Evolutionary conservation across 768 basidiomycete genomes (phyloP).

Genomic region (Royoungia palumana): DNA sequence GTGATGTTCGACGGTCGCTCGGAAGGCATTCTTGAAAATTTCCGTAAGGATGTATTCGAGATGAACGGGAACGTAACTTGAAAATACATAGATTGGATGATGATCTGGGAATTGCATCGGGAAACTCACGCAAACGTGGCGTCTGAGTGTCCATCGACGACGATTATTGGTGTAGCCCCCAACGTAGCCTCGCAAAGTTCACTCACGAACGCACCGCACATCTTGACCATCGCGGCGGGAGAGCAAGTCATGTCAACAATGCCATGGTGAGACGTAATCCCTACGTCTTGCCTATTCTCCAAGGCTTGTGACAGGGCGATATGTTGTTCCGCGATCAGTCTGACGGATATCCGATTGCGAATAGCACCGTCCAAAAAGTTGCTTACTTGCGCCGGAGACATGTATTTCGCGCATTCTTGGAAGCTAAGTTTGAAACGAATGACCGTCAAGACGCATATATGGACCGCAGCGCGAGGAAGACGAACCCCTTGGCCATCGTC

Average conservation of each 20-base stretch:
- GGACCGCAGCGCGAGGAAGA: slow-evolving; percentile 4
- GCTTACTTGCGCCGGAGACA: slow-evolving; percentile 76
- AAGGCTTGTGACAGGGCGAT: slow-evolving; percentile 76
- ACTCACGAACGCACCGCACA: slow-evolving; percentile 80
- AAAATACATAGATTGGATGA: slow-evolving; percentile 2
- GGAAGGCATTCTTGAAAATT: slow-evolving; percentile 87
- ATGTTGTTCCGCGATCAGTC: slow-evolving; percentile 89
- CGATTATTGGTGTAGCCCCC: slow-evolving; percentile 62
- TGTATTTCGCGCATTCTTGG: slow-evolving; percentile 81
- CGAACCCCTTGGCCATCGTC: slow-evolving; percentile 83
- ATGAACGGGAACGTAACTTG: slow-evolving; percentile 84
- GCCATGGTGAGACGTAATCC: slow-evolving; percentile 50
- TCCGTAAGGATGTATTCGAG: slow-evolving; percentile 91
- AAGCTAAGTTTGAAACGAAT: slow-evolving; percentile 46
- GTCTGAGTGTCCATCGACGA: slow-evolving; percentile 67
- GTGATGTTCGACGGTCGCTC: slow-evolving; percentile 82
- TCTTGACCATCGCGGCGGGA: slow-evolving; percentile 67
- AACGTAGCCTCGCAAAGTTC: slow-evolving; percentile 85
- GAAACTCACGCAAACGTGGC: slow-evolving; percentile 73
- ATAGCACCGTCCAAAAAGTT: slow-evolving; percentile 82
- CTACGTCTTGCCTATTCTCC: slow-evolving; percentile 33
- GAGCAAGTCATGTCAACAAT: slow-evolving; percentile 74
- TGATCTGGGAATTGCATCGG: background rate
- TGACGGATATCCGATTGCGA: slow-evolving; percentile 81
- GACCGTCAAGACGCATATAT: background rate